Conservation (phyloP, 2,329 filamentous ascomycete genomes). For the Sclerotinia subarctica region DNA sequence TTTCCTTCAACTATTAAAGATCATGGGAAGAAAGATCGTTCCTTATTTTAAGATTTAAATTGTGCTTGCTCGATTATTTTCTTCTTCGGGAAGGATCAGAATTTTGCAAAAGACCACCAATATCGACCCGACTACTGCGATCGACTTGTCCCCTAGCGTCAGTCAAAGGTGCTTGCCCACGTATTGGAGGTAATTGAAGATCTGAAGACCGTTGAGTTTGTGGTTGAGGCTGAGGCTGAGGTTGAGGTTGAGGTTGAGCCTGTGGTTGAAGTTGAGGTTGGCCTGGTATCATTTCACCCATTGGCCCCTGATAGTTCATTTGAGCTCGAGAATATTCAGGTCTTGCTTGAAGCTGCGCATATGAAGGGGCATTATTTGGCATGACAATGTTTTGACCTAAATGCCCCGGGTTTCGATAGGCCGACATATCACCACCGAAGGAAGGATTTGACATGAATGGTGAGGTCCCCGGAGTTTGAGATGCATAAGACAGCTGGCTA, state of each 20-base stretch:
- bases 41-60: background rate
- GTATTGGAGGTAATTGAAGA: constrained; percentile 45
- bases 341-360: constrained; percentile 46
- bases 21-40: background rate
- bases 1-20: background rate
- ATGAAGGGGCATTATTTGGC: constrained; percentile 45
- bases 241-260: constrained; percentile 40
- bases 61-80: background rate
- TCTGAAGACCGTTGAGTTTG: constrained; percentile 42
- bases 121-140: constrained; percentile 54
- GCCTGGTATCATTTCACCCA: constrained; percentile 47
- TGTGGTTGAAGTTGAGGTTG: constrained; percentile 39
- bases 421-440: constrained; percentile 30
- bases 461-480: constrained; percentile 28
- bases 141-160: constrained; percentile 46
- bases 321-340: constrained; percentile 43
- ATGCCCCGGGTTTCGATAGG: constrained; percentile 31
- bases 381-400: constrained; percentile 31
- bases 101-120: constrained; percentile 60
- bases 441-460: constrained; percentile 29
- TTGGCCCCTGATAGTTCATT: constrained; percentile 50
- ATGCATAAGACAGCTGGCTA: constrained; percentile 29
- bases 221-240: constrained; percentile 40
- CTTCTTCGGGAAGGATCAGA: constrained; percentile 41
- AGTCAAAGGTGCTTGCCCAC: constrained; percentile 31